Conservation (phyloP, 2,329 filamentous ascomycete species). For the Elsinoe arachidis region DNA sequence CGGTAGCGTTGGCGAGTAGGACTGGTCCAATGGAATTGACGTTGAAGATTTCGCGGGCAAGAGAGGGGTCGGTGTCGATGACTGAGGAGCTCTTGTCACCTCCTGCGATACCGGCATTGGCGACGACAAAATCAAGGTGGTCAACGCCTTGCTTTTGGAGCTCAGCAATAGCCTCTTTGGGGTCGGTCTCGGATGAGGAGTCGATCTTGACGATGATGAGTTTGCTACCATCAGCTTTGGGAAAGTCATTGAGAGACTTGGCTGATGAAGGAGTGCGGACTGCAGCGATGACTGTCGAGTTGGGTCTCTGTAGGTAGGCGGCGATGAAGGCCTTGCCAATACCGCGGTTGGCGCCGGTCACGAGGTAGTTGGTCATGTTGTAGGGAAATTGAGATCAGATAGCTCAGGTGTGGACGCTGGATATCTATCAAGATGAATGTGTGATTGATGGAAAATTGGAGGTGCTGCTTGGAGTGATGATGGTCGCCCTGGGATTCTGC, state of each 20-base stretch:
- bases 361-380: slow-evolving; percentile 1
- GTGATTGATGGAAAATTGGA: too few species aligned
- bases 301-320: slow-evolving; percentile 12
- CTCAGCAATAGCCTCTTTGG: slow-evolving; percentile 25
- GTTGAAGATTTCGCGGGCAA: slow-evolving; percentile 22
- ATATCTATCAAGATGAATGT: too few species aligned
- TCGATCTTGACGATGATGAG: slow-evolving; percentile 40
- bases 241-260: slow-evolving; percentile 23
- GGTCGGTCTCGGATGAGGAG: slow-evolving; percentile 20
- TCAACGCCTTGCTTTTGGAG: slow-evolving; percentile 24
- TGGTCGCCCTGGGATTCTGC: too few species aligned
- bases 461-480: too few species aligned
- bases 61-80: slow-evolving; percentile 18
- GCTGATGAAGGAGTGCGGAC: slow-evolving; percentile 48
- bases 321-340: slow-evolving; percentile 9
- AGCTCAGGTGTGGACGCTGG: too few species aligned
- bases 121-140: slow-evolving; percentile 21
- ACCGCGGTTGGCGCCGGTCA: slow-evolving; percentile 15
- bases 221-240: slow-evolving; percentile 27
- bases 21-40: slow-evolving; percentile 33
- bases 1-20: slow-evolving; percentile 38
- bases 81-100: slow-evolving; percentile 5
- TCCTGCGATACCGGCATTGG: slow-evolving; percentile 18
- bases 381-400: too few species aligned
- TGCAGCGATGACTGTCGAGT: slow-evolving; percentile 23